Evolutionary conservation across 306 rosid genomes (phyloP).

Genomic region (Hylodesmum podocarpum): DNA sequence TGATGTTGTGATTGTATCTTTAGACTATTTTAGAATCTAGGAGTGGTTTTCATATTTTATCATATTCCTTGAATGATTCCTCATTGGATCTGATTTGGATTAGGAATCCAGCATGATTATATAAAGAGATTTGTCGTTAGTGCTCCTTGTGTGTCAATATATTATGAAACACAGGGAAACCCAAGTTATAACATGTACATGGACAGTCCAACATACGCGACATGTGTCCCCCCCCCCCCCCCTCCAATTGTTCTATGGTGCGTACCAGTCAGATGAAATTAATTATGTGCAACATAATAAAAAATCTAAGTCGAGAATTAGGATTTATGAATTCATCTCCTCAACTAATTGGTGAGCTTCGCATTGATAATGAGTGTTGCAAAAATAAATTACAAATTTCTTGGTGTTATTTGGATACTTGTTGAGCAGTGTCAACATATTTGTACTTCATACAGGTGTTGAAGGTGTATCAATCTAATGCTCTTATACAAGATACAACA

Average conservation of each 20-base stretch:
- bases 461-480: background rate
- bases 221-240: background rate
- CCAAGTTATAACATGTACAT: background rate
- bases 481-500: background rate
- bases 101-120: background rate
- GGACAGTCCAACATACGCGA: background rate
- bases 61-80: background rate
- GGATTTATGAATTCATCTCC: background rate
- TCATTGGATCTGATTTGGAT: background rate
- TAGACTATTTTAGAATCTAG: background rate
- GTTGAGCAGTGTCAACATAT: background rate
- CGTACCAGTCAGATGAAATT: background rate
- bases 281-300: background rate
- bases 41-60: background rate
- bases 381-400: background rate
- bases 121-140: background rate
- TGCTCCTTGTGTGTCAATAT: background rate
- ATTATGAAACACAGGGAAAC: background rate
- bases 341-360: background rate
- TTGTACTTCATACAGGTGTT: background rate
- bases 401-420: background rate
- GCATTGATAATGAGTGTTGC: background rate
- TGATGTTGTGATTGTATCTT: background rate
- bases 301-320: background rate
- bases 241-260: background rate